These are phyloP conservation scores for Microbotryum lychnidis-dioicae DNA, from an alignment of 1,284 basidiomycete species.

Conservation along the genomic window DNA sequence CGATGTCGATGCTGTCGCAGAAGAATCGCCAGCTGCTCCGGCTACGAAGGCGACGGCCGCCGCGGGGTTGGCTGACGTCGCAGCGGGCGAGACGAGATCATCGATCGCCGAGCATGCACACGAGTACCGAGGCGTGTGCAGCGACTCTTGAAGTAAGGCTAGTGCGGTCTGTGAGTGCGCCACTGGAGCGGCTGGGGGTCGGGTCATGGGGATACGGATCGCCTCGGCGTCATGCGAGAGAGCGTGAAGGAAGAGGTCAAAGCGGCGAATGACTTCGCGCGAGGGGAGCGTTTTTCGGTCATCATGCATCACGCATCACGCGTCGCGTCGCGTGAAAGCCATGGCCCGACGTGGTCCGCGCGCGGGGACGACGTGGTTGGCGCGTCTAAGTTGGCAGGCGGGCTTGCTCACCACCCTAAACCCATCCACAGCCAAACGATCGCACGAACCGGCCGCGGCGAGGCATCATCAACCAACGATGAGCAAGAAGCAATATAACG, in stretches of 20 bases:
- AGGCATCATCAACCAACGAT: not conserved
- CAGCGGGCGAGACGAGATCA: not conserved
- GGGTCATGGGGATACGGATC: not conserved
- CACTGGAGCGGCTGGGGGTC: not conserved
- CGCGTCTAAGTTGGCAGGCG: not conserved
- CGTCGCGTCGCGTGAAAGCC: not conserved
- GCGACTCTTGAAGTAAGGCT: not conserved
- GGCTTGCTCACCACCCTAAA: not conserved
- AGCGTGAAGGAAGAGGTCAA: no score
- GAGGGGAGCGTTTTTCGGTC: no score
- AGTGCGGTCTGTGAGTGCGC: not conserved
- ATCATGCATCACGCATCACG: not conserved
- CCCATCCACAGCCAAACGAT: not conserved
- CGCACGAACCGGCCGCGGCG: not conserved
- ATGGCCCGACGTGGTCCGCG: not conserved
- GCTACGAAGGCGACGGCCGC: no score
- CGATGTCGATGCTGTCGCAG: not conserved
- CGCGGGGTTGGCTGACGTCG: no score
- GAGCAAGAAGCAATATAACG: conserved; percentile 10
- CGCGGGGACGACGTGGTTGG: not conserved
- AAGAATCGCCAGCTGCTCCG: no score
- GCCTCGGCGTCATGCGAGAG: not conserved
- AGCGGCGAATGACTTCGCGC: no score
- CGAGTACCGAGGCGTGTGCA: not conserved
- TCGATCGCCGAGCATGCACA: not conserved